Evolutionary conservation across 2,329 filamentous ascomycete species (phyloP).

Genomic region (Aspergillus sp.): DNA sequence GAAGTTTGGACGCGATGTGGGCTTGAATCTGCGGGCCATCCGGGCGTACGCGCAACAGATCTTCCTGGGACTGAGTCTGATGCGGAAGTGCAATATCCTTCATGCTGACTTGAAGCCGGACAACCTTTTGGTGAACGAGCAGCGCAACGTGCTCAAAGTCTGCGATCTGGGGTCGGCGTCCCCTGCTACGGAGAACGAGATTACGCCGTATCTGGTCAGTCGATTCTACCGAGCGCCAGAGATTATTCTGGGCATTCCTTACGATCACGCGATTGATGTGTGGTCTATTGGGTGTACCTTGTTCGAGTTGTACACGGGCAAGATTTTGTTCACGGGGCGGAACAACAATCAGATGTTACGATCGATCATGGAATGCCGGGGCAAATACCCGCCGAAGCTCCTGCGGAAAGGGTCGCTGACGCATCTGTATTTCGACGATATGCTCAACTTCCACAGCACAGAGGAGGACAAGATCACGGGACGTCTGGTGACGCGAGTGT

Average conservation of each 20-base stretch:
- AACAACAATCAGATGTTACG: constrained; percentile 99
- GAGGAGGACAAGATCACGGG: constrained; percentile 85
- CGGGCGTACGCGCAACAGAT: constrained; percentile 90
- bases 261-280: constrained; percentile 91
- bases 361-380: constrained; percentile 92
- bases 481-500: constrained; percentile 58
- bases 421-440: constrained; percentile 76
- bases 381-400: constrained; percentile 85
- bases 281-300: constrained; percentile 98
- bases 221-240: constrained; percentile 97
- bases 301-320: constrained; percentile 95
- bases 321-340: constrained; percentile 90
- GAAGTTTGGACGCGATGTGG: constrained; percentile 92
- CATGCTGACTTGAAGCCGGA: constrained; percentile 97
- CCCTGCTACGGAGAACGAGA: constrained; percentile 83
- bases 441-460: constrained; percentile 77
- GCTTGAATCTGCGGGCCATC: constrained; percentile 84
- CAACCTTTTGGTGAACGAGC: constrained; percentile 90
- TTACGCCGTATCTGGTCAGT: constrained; percentile 92
- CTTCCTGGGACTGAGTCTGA: constrained; percentile 80
- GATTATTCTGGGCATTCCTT: constrained; percentile 94
- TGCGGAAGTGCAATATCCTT: constrained; percentile 89
- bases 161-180: constrained; percentile 97
- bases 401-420: constrained; percentile 78
- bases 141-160: constrained; percentile 81